Percentiles rank a stretch among this genome's conserved stretches.
phyloP scores from a whole-genome alignment of 345 rosid genomes.

The Xanthoceras sorbifolium region DNA sequence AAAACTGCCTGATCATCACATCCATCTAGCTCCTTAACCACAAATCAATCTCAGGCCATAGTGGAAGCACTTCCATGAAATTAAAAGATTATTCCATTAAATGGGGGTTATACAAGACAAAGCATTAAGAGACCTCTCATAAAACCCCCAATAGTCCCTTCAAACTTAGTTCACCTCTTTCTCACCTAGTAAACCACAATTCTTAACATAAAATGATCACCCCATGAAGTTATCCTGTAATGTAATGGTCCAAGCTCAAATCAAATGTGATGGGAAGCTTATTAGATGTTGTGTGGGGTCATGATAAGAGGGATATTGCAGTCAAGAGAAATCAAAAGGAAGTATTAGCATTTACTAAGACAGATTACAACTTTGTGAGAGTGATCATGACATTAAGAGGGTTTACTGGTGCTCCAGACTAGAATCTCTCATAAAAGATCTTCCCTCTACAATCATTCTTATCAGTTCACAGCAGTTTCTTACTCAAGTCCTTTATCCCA shows the following conservation, averaged over 20 bases:
- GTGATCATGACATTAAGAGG: background rate
- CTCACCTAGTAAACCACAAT: background rate
- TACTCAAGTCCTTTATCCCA: background rate
- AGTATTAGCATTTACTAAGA: background rate
- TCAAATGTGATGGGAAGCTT: background rate
- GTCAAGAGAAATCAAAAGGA: background rate
- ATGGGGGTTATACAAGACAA: background rate
- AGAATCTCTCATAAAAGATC: background rate
- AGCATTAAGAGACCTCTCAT: background rate
- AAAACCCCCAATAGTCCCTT: too few species aligned
- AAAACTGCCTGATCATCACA: background rate
- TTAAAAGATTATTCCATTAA: background rate
- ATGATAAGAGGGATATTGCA: background rate
- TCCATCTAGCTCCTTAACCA: background rate
- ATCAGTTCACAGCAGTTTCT: background rate
- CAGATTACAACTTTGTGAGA: background rate
- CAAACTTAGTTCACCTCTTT: background rate
- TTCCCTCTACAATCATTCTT: background rate
- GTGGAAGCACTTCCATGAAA: background rate
- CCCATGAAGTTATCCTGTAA: background rate
- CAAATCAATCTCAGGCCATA: background rate
- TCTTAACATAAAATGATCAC: background rate
- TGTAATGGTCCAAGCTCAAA: too few species aligned
- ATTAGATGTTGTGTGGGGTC: background rate
- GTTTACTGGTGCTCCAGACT: background rate